Conservation (phyloP, 495 filamentous ascomycete genomes). For the Oidiodendron maius region DNA sequence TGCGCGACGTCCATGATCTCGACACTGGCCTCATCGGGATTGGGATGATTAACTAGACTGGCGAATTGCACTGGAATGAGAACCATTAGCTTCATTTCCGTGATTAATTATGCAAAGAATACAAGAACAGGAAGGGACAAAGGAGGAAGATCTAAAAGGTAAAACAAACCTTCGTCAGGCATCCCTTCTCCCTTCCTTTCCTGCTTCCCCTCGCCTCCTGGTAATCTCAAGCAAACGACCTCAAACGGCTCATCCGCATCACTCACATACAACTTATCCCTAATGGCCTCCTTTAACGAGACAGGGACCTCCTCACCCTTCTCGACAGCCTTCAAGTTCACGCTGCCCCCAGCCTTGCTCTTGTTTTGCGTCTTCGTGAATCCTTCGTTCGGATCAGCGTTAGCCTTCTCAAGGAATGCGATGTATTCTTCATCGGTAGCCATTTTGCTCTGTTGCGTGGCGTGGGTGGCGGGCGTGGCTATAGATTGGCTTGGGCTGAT, state of each 20-base stretch:
- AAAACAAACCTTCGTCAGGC: conserved; percentile 55
- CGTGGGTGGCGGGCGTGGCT: not conserved
- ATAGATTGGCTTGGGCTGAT: not conserved
- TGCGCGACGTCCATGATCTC: conserved; percentile 48
- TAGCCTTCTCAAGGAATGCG: conserved; percentile 79
- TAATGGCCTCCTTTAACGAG: conserved; percentile 40
- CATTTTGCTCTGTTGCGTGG: conserved; percentile 37
- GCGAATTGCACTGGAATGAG: conserved; percentile 59
- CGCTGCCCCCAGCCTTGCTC: conserved; percentile 8
- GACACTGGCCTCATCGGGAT: conserved; percentile 37
- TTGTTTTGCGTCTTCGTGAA: conserved; percentile 20
- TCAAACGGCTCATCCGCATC: conserved; percentile 84
- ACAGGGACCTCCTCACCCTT: conserved; percentile 46
- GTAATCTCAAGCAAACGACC: conserved; percentile 61
- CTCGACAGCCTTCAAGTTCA: conserved; percentile 46
- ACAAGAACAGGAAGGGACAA: conserved; percentile 13
- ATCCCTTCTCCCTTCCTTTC: conserved; percentile 40
- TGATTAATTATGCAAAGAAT: not conserved
- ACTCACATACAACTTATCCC: conserved; percentile 64
- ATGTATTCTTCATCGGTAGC: conserved; percentile 75
- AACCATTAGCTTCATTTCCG: not conserved
- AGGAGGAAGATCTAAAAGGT: not conserved
- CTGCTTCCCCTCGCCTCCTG: not conserved
- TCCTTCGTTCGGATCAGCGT: conserved; percentile 53
- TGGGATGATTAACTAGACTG: conserved; percentile 47